A percentile compares a stretch with the other conserved stretches of the same genome.
Evolutionary conservation across 192 early-diverging fungal genomes (phyloP).

Genomic region (Backusella mclennaniae): DNA sequence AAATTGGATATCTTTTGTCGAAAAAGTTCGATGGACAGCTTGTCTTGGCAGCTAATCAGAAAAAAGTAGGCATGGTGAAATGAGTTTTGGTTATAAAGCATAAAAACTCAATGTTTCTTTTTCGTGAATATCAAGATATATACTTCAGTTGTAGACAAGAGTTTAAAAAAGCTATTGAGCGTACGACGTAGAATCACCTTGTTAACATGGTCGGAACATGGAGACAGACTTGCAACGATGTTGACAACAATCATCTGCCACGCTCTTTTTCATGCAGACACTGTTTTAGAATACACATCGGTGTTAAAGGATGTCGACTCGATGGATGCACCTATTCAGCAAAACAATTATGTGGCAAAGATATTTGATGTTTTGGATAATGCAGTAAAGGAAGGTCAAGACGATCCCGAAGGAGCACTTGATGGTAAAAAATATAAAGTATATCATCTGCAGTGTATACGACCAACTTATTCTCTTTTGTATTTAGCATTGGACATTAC

Average conservation of each 20-base stretch:
- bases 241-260: slow-evolving; percentile 7
- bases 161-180: neutral
- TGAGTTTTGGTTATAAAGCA: neutral
- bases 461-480: neutral
- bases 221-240: neutral
- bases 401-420: neutral
- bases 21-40: slow-evolving; percentile 4
- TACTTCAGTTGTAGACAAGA: slow-evolving; percentile 11
- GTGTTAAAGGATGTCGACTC: slow-evolving; percentile 13
- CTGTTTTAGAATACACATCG: slow-evolving; percentile 28
- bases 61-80: slow-evolving; percentile 14
- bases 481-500: slow-evolving; percentile 12
- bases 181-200: slow-evolving; percentile 8
- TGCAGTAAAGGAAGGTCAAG: slow-evolving; percentile 1
- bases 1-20: neutral
- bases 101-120: neutral
- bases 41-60: slow-evolving; percentile 15
- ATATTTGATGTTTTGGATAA: slow-evolving; percentile 26
- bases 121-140: slow-evolving; percentile 4
- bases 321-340: neutral
- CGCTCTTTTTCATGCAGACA: slow-evolving; percentile 29
- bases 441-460: neutral
- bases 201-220: neutral
- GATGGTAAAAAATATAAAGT: slow-evolving; percentile 1
- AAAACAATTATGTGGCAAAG: slow-evolving; percentile 18